Conservation (phyloP, 768 basidiomycete genomes). For the Pisolithus albus region DNA sequence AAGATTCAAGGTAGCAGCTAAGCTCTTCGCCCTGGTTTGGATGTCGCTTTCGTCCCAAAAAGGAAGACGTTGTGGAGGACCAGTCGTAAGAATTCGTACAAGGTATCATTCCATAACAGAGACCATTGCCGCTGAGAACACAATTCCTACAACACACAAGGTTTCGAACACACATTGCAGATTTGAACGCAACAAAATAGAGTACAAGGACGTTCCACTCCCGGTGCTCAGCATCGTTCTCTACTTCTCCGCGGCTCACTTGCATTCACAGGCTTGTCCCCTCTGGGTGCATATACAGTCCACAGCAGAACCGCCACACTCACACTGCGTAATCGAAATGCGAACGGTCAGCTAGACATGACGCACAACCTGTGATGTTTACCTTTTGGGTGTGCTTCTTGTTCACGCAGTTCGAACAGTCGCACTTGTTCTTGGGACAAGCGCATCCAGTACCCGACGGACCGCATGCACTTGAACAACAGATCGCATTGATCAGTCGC, state of each 20-base stretch:
- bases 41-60: slow-evolving; percentile 10
- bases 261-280: slow-evolving; percentile 12
- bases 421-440: slow-evolving; percentile 26
- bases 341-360: neutral
- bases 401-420: slow-evolving; percentile 26
- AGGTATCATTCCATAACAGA: too few relatives aligned
- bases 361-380: neutral
- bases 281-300: slow-evolving; percentile 14
- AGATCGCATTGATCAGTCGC: neutral
- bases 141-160: too few relatives aligned
- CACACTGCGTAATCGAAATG: slow-evolving; percentile 11
- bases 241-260: neutral
- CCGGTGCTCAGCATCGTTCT: neutral
- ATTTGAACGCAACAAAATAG: too few relatives aligned
- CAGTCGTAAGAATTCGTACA: too few relatives aligned
- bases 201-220: neutral
- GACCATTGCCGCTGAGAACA: too few relatives aligned
- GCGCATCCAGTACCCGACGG: slow-evolving; percentile 25
- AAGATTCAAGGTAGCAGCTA: neutral
- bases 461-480: slow-evolving; percentile 22
- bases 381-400: slow-evolving; percentile 21
- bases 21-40: neutral
- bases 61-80: neutral
- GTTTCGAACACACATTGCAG: too few relatives aligned
- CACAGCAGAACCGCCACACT: slow-evolving; percentile 13